Percentiles rank a stretch among this genome's conserved stretches.
Conservation (phyloP, 805 yeast genomes). For the Hanseniaspora hatyaiensis region DNA sequence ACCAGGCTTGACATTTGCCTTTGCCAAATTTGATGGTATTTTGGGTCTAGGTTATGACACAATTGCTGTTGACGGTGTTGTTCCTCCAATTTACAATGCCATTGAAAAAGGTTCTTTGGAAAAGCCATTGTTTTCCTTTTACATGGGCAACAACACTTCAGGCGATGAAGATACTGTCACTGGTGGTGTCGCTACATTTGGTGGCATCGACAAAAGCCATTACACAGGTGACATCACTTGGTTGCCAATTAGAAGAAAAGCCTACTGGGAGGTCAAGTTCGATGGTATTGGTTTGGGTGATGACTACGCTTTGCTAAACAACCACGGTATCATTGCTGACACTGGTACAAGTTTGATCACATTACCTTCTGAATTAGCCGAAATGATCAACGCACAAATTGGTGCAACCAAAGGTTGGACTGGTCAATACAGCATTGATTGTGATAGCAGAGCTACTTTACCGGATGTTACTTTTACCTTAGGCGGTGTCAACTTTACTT, state of each 20-base stretch:
- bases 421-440: constrained; percentile 90
- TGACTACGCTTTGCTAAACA: constrained; percentile 70
- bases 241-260: constrained; percentile 98
- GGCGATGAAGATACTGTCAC: constrained; percentile 48
- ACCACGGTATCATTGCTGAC: constrained; percentile 94
- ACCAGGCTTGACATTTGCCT: constrained; percentile 96
- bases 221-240: constrained; percentile 78
- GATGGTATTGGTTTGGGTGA: constrained; percentile 86
- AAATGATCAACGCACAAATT: constrained; percentile 84
- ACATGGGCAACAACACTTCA: constrained; percentile 52
- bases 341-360: constrained; percentile 96
- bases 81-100: constrained; percentile 91
- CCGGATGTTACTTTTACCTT: constrained; percentile 89
- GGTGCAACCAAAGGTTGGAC: constrained; percentile 97
- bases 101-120: constrained; percentile 70
- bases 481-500: constrained; percentile 82
- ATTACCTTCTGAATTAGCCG: constrained; percentile 89
- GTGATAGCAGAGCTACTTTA: constrained; percentile 68
- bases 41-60: constrained; percentile 89
- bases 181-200: constrained; percentile 91
- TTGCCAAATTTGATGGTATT: constrained; percentile 97
- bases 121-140: constrained; percentile 75
- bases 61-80: constrained; percentile 76
- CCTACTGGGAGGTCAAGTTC: constrained; percentile 96
- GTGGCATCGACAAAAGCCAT: constrained; percentile 74